A percentile compares a stretch with the other conserved stretches of the same genome.
Conservation (phyloP, 2,329 filamentous ascomycete species). For the Colletotrichum cereale region DNA sequence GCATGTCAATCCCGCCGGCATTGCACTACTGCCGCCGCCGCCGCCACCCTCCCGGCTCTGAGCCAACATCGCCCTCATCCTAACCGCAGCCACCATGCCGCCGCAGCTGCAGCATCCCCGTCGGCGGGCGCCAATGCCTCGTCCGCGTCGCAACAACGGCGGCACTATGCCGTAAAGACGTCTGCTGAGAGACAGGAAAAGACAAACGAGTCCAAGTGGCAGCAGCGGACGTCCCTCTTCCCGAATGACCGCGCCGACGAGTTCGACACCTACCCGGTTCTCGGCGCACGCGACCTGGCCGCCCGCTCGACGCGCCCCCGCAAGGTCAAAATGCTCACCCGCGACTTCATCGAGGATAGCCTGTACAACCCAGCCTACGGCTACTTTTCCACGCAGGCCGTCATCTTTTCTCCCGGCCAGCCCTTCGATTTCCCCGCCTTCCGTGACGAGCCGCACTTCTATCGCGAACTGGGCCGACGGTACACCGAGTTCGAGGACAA, state of each 20-base stretch:
- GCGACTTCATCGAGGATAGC: slow-evolving; percentile 98
- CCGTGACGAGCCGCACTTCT: slow-evolving; percentile 87
- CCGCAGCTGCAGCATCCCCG: slow-evolving; percentile 45
- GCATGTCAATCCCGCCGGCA: slow-evolving; percentile 68
- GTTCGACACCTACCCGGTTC: slow-evolving; percentile 83
- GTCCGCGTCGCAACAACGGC: slow-evolving; percentile 45
- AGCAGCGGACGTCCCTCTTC: slow-evolving; percentile 82
- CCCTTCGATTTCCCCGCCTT: slow-evolving; percentile 90
- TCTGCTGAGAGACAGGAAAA: slow-evolving; percentile 45
- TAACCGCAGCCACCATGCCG: slow-evolving; percentile 6
- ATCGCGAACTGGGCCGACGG: slow-evolving; percentile 78
- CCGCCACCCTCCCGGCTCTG: slow-evolving; percentile 44
- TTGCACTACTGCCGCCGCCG: slow-evolving; percentile 44
- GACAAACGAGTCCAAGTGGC: slow-evolving; percentile 81
- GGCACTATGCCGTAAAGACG: slow-evolving; percentile 44
- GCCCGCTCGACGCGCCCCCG: slow-evolving; percentile 80
- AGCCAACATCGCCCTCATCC: slow-evolving; percentile 17
- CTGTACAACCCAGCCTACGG: slow-evolving; percentile 95
- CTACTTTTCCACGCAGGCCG: slow-evolving; percentile 96
- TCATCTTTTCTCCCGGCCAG: slow-evolving; percentile 93
- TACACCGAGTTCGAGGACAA: slow-evolving; percentile 93
- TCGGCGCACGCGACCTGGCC: slow-evolving; percentile 85
- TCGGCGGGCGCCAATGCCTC: slow-evolving; percentile 33
- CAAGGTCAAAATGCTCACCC: slow-evolving; percentile 94
- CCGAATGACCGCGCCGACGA: slow-evolving; percentile 83